Evolutionary conservation across 768 basidiomycete species (phyloP).

Genomic region (Psilocybe tampanensis): DNA sequence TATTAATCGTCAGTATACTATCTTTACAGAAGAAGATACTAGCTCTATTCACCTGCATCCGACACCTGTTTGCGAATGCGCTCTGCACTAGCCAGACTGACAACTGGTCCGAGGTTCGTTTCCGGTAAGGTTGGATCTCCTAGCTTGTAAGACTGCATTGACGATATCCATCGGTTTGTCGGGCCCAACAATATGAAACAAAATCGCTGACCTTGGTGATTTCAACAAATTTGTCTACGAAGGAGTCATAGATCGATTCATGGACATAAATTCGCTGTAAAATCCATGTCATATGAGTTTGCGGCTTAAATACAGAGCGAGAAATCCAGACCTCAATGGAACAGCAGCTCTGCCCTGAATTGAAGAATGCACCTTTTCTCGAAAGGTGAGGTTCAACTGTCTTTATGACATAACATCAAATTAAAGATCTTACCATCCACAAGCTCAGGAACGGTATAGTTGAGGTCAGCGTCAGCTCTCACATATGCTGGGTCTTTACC

Average conservation of each 20-base stretch:
- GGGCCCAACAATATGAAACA: not conserved
- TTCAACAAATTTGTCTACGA: constrained; percentile 74
- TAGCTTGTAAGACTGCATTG: constrained; percentile 70
- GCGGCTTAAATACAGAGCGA: not conserved
- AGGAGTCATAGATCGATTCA: constrained; percentile 76
- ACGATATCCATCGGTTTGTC: not conserved
- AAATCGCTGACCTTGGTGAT: constrained; percentile 60
- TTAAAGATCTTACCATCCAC: constrained; percentile 73
- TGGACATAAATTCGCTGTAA: constrained; percentile 91
- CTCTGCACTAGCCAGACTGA: constrained; percentile 84
- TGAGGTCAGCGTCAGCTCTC: constrained; percentile 79
- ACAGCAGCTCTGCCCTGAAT: constrained; percentile 98
- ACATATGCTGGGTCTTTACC: constrained; percentile 99
- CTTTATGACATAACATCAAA: not conserved
- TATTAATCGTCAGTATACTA: not conserved
- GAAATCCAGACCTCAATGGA: constrained; percentile 70
- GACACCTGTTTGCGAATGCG: constrained; percentile 84
- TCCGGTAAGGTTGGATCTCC: constrained; percentile 79
- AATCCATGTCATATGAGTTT: not conserved
- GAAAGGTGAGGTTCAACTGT: not conserved
- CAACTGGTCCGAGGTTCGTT: constrained; percentile 90
- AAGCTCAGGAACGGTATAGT: constrained; percentile 81
- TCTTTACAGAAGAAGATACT: not conserved
- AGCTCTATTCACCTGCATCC: constrained; percentile 66
- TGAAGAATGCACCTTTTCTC: constrained; percentile 82